Evolutionary conservation across 371 early-diverging fungal genomes (phyloP), one percentile per base, ranked within the genome.

Genomic region (Apophysomyces ossiformis): DNA sequence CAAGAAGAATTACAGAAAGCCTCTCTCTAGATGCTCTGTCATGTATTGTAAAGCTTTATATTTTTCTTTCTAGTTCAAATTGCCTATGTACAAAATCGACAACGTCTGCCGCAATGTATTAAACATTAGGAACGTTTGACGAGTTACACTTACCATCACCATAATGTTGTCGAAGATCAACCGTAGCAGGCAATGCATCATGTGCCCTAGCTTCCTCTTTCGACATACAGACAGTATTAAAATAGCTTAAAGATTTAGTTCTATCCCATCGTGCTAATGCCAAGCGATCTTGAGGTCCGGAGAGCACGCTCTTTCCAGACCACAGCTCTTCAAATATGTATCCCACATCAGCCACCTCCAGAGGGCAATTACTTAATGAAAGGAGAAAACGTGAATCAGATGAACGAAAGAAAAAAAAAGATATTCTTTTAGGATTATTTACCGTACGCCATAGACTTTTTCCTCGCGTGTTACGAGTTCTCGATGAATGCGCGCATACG

Each of bases 251-350:
- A 1, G 93, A 93, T 58, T 83, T 73, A 9, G 70, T 66, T 7
- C 73, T 69, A 59, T 92, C 84, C 96, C 96, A 96, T 44, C 94
- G 86, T 5, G 82, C 79, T 13, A 96, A 76, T 0, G 89, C 82
- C 7, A 92, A 72, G 71, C 89, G 91, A 64, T 95, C 93, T 50
- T 83, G 76, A 7, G 85, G 73, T 15, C 90, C 88, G 1, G 93
- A 89, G 5, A 95, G 21, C 1, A 87, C 89, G 65, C 92, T 90
- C 63, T 87, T 85, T 11, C 92, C 90, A 37, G 85, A 75, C 90
- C 93, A 96, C 46, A 95, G 82, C 70, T 96, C 95, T 60, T 96
- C 96, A 54, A 93, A 76, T 32, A 95, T 79, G 70, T 92, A 96
- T 0, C 87, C 91, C 4, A 90, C 82, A 69, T 96, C 96, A 43